These are phyloP conservation scores for Stagonosporopsis rhizophila DNA, from an alignment of 2,329 filamentous ascomycete species.

Conservation along the genomic window DNA sequence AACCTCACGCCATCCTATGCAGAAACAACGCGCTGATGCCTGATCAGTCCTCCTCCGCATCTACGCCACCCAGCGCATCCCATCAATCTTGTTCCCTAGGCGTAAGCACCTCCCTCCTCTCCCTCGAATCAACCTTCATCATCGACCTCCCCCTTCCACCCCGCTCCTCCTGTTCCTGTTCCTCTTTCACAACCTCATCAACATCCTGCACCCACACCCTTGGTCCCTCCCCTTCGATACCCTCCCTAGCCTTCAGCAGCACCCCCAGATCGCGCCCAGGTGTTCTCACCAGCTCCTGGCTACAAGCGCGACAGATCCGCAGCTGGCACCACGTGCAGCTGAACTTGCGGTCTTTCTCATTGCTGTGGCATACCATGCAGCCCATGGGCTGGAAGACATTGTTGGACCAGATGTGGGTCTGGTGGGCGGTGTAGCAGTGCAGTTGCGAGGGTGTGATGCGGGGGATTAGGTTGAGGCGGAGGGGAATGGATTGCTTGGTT, in stretches of 20 bases:
- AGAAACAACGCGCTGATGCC: background rate
- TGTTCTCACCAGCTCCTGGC: slow-evolving; percentile 30
- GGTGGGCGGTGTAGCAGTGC: slow-evolving; percentile 44
- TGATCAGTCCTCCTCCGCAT: background rate
- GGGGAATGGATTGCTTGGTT: slow-evolving; percentile 26
- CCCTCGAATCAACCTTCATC: slow-evolving; percentile 5
- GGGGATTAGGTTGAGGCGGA: slow-evolving; percentile 27
- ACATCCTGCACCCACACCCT: slow-evolving; percentile 13
- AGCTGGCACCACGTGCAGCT: slow-evolving; percentile 49
- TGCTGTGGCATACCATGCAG: slow-evolving; percentile 46
- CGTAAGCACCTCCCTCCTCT: background rate
- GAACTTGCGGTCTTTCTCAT: slow-evolving; percentile 37
- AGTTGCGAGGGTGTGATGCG: slow-evolving; percentile 41
- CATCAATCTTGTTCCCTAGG: background rate
- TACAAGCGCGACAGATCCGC: slow-evolving; percentile 43
- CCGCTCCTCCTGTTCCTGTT: background rate
- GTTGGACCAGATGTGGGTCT: slow-evolving; percentile 35
- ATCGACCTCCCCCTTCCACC: slow-evolving; percentile 4
- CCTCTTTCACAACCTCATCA: slow-evolving; percentile 5
- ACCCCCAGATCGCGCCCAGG: slow-evolving; percentile 29
- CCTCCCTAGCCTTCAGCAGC: slow-evolving; percentile 23
- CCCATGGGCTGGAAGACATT: slow-evolving; percentile 44
- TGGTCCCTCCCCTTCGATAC: background rate
- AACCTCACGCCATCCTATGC: background rate
- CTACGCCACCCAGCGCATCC: slow-evolving; percentile 5